phyloP scores from a whole-genome alignment of 106 monocot species.

The Platanthera guangdongensis region DNA sequence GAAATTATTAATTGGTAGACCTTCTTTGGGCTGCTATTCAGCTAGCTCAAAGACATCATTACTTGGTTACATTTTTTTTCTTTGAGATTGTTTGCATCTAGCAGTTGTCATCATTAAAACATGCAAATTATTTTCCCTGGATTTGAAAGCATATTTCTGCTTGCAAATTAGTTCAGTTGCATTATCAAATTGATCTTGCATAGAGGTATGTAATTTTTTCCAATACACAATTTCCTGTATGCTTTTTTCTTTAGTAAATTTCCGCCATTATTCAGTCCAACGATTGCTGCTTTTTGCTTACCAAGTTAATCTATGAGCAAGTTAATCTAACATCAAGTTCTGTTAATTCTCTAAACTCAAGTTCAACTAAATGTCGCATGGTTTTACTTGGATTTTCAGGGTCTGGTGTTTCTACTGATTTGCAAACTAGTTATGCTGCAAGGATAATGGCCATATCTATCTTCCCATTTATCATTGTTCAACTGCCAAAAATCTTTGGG shows the following conservation, averaged over 20 bases:
- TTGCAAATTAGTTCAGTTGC: not conserved
- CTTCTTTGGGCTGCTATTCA: not conserved
- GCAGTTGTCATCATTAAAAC: not conserved
- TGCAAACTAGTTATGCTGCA: constrained; percentile 82
- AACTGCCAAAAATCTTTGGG: constrained; percentile 64
- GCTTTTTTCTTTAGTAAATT: not conserved
- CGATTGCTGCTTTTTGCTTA: not conserved
- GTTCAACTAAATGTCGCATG: not conserved
- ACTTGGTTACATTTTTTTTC: not conserved
- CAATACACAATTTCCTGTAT: not conserved
- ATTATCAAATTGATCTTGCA: not conserved
- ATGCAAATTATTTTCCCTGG: not conserved
- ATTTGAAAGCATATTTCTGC: not conserved
- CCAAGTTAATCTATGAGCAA: not conserved
- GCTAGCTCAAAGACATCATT: not conserved
- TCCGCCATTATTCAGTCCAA: not conserved
- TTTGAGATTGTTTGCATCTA: not conserved
- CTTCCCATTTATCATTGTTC: constrained; percentile 69
- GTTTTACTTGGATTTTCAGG: constrained; percentile 28
- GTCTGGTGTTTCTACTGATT: constrained; percentile 73
- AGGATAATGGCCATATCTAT: constrained; percentile 89
- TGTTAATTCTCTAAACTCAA: not conserved
- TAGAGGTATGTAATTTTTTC: not conserved
- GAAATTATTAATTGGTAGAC: not conserved
- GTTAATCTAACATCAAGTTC: not conserved